Conservation (phyloP, 2,329 filamentous ascomycete species). For the Monosporascus cannonballus region DNA sequence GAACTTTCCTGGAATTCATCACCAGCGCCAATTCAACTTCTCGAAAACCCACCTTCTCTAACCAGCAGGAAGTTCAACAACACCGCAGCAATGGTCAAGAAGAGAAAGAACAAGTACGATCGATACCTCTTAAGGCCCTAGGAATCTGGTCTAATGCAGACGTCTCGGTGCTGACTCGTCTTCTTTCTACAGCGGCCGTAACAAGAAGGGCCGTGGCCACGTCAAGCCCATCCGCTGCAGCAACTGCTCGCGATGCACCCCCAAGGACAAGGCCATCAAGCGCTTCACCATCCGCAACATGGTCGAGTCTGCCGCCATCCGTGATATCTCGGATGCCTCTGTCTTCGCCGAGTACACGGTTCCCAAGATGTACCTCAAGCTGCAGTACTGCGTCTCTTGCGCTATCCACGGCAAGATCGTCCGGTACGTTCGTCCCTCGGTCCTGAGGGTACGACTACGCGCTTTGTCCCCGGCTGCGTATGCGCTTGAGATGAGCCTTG, state of each 20-base stretch:
- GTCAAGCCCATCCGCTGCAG: slow-evolving; percentile 92
- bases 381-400: slow-evolving; percentile 99
- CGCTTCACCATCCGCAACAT: slow-evolving; percentile 99
- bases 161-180: slow-evolving; percentile 14
- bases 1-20: neutral
- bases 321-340: slow-evolving; percentile 99
- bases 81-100: slow-evolving; percentile 64
- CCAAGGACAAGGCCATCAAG: slow-evolving; percentile 99
- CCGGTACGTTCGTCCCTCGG: slow-evolving; percentile 69
- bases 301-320: slow-evolving; percentile 99
- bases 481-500: slow-evolving; percentile 54
- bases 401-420: slow-evolving; percentile 99
- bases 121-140: slow-evolving; percentile 21
- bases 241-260: slow-evolving; percentile 76
- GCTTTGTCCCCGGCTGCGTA: slow-evolving; percentile 26
- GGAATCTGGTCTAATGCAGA: neutral
- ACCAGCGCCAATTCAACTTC: neutral
- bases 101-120: slow-evolving; percentile 62
- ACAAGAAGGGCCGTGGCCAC: slow-evolving; percentile 99
- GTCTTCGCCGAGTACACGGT: slow-evolving; percentile 99
- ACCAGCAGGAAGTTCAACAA: slow-evolving; percentile 8
- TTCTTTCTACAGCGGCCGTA: slow-evolving; percentile 69
- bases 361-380: slow-evolving; percentile 99
- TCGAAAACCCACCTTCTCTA: neutral
- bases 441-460: slow-evolving; percentile 51